phyloP scores from a whole-genome alignment of 2,329 filamentous ascomycete species.

The Achaetomium macrosporum region DNA sequence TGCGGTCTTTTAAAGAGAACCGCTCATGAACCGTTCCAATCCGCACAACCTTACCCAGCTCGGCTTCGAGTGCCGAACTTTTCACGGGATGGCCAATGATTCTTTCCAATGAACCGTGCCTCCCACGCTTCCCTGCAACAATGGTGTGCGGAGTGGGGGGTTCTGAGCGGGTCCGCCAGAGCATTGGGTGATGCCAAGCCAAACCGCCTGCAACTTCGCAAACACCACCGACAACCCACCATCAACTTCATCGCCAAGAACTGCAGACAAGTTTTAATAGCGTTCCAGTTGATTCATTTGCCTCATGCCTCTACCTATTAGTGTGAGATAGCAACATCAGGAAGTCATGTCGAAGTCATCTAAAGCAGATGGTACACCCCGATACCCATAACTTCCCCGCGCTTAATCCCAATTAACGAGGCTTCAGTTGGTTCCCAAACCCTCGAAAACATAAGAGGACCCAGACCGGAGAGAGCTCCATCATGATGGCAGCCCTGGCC shows the following conservation, averaged over 20 bases:
- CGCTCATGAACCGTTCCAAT: too few relatives aligned
- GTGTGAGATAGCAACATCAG: slow-evolving; percentile 8
- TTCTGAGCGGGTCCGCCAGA: too few relatives aligned
- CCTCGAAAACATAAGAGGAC: slow-evolving; percentile 6
- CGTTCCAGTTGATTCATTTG: background rate
- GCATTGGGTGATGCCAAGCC: too few relatives aligned
- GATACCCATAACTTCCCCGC: slow-evolving; percentile 7
- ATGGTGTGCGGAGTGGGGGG: too few relatives aligned
- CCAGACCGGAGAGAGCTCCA: background rate
- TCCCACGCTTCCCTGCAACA: too few relatives aligned
- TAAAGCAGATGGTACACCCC: slow-evolving; percentile 12
- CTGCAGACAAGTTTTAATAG: background rate
- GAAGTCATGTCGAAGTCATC: slow-evolving; percentile 6
- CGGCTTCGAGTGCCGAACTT: too few relatives aligned
- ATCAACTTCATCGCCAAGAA: background rate
- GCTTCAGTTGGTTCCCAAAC: slow-evolving; percentile 10
- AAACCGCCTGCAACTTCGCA: too few relatives aligned
- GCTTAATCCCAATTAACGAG: slow-evolving; percentile 11
- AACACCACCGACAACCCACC: background rate
- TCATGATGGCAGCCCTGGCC: background rate
- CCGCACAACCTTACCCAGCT: too few relatives aligned
- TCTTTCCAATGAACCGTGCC: too few relatives aligned
- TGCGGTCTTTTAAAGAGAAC: too few relatives aligned
- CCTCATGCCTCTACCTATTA: slow-evolving; percentile 1
- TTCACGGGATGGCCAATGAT: too few relatives aligned